Percentiles rank a stretch among this genome's conserved stretches.
These are phyloP conservation scores for Porodaedalea pini DNA, from an alignment of 1,284 basidiomycete genomes.

Conservation along the genomic window DNA sequence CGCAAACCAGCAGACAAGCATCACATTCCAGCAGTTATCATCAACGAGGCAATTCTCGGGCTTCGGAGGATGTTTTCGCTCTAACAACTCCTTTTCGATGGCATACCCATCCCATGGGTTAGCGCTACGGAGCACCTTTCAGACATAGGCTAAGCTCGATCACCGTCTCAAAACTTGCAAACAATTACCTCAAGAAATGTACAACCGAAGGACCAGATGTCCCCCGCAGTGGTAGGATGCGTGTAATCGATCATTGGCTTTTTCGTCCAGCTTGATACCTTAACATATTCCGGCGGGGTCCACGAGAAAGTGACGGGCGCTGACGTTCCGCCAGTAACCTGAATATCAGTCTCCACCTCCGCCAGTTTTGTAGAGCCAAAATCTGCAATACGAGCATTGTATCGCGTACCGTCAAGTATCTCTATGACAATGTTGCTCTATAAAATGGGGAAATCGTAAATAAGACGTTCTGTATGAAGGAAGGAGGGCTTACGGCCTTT, in stretches of 20 bases:
- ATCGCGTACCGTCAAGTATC: neutral
- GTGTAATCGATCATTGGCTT: neutral
- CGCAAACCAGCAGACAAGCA: neutral
- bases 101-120: neutral
- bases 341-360: neutral
- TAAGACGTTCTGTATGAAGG: neutral
- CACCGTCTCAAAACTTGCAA: neutral
- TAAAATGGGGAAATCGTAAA: neutral
- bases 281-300: constrained; percentile 4
- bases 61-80: neutral
- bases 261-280: neutral
- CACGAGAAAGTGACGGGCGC: neutral
- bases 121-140: neutral
- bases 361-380: neutral
- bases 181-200: constrained; percentile 3
- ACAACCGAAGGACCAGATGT: constrained; percentile 10
- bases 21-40: neutral
- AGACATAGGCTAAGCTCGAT: neutral
- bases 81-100: neutral
- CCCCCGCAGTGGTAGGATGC: neutral
- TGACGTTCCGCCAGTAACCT: neutral
- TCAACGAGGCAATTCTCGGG: neutral
- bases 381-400: neutral
- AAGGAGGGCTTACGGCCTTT: neutral
- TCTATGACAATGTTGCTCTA: neutral